Conservation (phyloP, 1,284 basidiomycete genomes). For the Farysia itapuensis region DNA sequence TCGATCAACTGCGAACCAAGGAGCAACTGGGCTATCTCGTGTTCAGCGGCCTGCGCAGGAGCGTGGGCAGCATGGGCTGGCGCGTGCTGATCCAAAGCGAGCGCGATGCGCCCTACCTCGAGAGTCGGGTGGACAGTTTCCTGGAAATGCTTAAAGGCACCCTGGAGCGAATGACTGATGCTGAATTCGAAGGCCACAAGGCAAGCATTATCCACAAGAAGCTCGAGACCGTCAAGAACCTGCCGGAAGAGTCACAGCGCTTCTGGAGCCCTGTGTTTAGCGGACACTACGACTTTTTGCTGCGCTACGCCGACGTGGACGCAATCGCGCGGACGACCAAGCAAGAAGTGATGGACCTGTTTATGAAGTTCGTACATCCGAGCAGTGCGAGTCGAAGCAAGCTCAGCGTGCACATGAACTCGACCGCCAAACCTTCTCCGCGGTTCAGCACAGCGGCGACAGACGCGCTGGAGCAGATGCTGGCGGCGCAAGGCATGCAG, state of each 20-base stretch:
- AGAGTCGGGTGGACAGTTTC: conserved; percentile 85
- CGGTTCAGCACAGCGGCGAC: conserved; percentile 72
- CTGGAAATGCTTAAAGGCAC: conserved; percentile 70
- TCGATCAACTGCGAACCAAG: conserved; percentile 89
- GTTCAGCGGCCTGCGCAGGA: conserved; percentile 44
- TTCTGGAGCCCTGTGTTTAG: conserved; percentile 70
- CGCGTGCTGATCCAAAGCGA: conserved; percentile 92
- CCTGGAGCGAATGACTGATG: conserved; percentile 41
- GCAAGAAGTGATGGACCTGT: conserved; percentile 75
- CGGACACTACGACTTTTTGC: conserved; percentile 48
- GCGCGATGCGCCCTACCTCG: conserved; percentile 78
- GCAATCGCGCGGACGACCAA: conserved; percentile 71
- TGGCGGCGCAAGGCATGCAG: conserved; percentile 66
- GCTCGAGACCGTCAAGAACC: conserved; percentile 54
- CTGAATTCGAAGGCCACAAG: conserved; percentile 52
- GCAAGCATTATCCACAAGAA: conserved; percentile 54
- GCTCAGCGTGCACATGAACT: conserved; percentile 54
- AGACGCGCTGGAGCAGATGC: conserved; percentile 67
- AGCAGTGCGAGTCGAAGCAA: conserved; percentile 40
- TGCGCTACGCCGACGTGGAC: conserved; percentile 72
- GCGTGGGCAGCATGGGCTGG: conserved; percentile 71
- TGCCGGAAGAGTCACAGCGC: conserved; percentile 54
- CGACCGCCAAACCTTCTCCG: conserved; percentile 63
- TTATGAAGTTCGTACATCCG: conserved; percentile 70
- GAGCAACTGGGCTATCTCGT: conserved; percentile 87